These are phyloP conservation scores for Acmispon strigosus DNA, from an alignment of 306 rosid species.

Conservation along the genomic window DNA sequence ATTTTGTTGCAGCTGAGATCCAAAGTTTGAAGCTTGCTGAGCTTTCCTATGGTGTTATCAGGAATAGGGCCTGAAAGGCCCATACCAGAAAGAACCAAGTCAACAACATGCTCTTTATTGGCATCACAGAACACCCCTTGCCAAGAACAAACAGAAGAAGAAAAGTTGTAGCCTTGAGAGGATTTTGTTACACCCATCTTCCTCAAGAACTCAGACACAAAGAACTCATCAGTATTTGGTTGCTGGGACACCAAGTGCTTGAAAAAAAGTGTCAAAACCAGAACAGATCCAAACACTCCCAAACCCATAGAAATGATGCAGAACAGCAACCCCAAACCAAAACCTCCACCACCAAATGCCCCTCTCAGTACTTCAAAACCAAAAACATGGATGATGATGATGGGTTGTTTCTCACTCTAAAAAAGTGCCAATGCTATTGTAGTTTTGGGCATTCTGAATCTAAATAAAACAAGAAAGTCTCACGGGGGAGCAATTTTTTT, in stretches of 20 bases:
- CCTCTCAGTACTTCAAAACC: slow-evolving; percentile 29
- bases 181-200: slow-evolving; percentile 38
- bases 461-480: neutral
- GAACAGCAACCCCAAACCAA: slow-evolving; percentile 18
- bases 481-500: neutral
- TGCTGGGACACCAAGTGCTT: slow-evolving; percentile 65
- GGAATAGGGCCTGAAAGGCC: slow-evolving; percentile 73
- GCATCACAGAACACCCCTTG: slow-evolving; percentile 67
- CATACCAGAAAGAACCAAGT: slow-evolving; percentile 46
- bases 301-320: slow-evolving; percentile 51
- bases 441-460: slow-evolving; percentile 26
- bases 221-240: slow-evolving; percentile 78
- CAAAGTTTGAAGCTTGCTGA: slow-evolving; percentile 57
- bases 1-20: slow-evolving; percentile 86
- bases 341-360: slow-evolving; percentile 24
- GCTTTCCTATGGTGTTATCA: slow-evolving; percentile 80
- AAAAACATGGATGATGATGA: slow-evolving; percentile 25
- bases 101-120: slow-evolving; percentile 36
- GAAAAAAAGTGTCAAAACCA: slow-evolving; percentile 56
- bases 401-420: neutral
- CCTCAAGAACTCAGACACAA: slow-evolving; percentile 61
- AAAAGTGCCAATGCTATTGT: neutral
- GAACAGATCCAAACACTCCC: slow-evolving; percentile 48
- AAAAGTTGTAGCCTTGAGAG: slow-evolving; percentile 47
- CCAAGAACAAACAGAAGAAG: slow-evolving; percentile 74